These are phyloP conservation scores for Silene noctiflora DNA, from an alignment of 179 eudicot species.

Conservation along the genomic window DNA sequence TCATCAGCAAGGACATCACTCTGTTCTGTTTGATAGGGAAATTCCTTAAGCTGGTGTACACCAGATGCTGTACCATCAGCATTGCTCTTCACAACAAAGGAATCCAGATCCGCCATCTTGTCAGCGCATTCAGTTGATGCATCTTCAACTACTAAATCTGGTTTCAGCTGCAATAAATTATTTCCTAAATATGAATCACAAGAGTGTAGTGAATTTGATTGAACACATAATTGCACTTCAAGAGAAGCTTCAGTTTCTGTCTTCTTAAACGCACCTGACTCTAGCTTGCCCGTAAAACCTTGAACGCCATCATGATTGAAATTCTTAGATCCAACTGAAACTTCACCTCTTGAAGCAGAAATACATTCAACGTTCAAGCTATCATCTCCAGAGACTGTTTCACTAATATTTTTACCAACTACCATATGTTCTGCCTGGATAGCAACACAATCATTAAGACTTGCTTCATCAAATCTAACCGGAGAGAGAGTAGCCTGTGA, in stretches of 20 bases:
- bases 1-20: constrained; percentile 17
- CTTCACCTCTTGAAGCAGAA: constrained; percentile 27
- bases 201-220: constrained; percentile 19
- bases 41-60: constrained; percentile 19
- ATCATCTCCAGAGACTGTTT: constrained; percentile 13
- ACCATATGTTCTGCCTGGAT: constrained; percentile 23
- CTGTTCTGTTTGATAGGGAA: constrained; percentile 12
- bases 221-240: constrained; percentile 23
- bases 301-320: not conserved
- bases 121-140: constrained; percentile 19
- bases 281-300: constrained; percentile 16
- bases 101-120: constrained; percentile 22
- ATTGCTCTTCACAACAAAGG: constrained; percentile 24
- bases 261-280: constrained; percentile 25
- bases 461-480: constrained; percentile 19
- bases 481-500: constrained; percentile 27
- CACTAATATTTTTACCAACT: constrained; percentile 14
- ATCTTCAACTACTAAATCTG: constrained; percentile 18
- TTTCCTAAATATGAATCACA: constrained; percentile 26
- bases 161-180: constrained; percentile 24
- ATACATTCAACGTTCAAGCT: constrained; percentile 21
- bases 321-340: constrained; percentile 24
- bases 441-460: constrained; percentile 19
- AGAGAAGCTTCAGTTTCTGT: constrained; percentile 19
- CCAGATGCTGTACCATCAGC: constrained; percentile 17